phyloP scores from a whole-genome alignment of 495 filamentous ascomycete genomes.

The Aspergillus campestris region DNA sequence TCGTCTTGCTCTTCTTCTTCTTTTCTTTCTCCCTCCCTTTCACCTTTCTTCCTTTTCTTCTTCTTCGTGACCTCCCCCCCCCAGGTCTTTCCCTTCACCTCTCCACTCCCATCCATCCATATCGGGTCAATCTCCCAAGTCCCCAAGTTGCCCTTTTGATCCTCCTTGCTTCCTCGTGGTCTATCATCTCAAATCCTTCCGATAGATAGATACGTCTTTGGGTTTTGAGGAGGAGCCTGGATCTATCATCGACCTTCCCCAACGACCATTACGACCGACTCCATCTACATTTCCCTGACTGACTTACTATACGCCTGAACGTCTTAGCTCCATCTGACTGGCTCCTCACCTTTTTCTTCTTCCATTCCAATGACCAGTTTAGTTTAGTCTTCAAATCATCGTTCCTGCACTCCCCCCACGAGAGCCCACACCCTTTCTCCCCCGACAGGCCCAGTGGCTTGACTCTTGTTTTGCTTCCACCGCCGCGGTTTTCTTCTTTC shows the following conservation, averaged over 20 bases:
- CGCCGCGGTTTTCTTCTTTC: conserved; percentile 10
- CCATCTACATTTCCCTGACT: too few species aligned
- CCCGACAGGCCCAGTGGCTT: too few species aligned
- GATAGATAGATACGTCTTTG: too few species aligned
- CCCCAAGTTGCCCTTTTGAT: too few species aligned
- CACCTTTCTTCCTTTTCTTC: conserved; percentile 1
- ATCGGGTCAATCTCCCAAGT: not conserved
- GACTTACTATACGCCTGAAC: too few species aligned
- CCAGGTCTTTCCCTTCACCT: conserved; percentile 2
- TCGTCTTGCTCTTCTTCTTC: conserved; percentile 1
- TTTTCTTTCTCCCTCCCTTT: conserved; percentile 5
- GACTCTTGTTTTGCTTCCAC: conserved; percentile 15
- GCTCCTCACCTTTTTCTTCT: conserved; percentile 7
- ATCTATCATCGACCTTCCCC: not conserved
- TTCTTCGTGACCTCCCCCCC: not conserved
- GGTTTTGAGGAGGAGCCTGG: too few species aligned
- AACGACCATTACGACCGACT: conserved; percentile 2
- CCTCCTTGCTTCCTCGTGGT: too few species aligned
- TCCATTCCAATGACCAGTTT: not conserved
- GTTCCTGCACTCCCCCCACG: too few species aligned
- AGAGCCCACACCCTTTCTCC: too few species aligned
- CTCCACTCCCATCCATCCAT: not conserved
- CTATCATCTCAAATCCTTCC: too few species aligned
- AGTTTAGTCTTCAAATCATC: too few species aligned
- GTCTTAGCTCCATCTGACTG: conserved; percentile 1